These are phyloP conservation scores for Mucor sp. DNA, from an alignment of 371 early-diverging fungal species.

Conservation along the genomic window DNA sequence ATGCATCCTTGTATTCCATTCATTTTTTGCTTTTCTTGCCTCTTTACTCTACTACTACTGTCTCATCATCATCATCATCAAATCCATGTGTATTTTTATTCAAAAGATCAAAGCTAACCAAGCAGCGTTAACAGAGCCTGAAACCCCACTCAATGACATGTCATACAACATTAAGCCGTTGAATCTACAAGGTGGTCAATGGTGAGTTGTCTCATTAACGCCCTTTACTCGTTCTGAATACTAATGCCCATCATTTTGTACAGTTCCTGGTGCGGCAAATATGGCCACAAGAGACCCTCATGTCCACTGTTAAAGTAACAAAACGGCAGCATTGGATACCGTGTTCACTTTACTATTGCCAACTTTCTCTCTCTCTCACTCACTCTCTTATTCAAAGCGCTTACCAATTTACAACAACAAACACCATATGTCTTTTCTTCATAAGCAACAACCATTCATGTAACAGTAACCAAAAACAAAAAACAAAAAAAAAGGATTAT, in stretches of 20 bases:
- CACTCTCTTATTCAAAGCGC: neutral
- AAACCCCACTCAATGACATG: constrained; percentile 4
- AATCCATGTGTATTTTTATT: neutral
- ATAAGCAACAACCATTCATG: neutral
- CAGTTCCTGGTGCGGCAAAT: constrained; percentile 31
- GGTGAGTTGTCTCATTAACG: constrained; percentile 45
- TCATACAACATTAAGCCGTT: constrained; percentile 16
- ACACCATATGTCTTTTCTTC: neutral
- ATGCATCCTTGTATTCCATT: neutral
- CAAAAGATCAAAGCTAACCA: neutral
- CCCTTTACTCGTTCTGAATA: neutral
- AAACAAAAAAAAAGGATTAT: neutral
- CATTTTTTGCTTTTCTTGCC: neutral
- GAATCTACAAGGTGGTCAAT: constrained; percentile 27
- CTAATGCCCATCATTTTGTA: neutral
- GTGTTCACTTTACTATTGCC: neutral
- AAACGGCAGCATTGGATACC: neutral
- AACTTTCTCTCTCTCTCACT: neutral
- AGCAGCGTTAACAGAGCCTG: neutral
- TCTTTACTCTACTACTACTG: neutral
- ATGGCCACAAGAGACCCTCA: constrained; percentile 15
- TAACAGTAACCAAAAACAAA: neutral
- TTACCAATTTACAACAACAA: neutral
- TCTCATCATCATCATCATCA: neutral
- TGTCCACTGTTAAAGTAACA: constrained; percentile 30